A percentile compares a stretch with the other conserved stretches of the same genome.
These are phyloP conservation scores for Cryptomeria japonica DNA, from an alignment of 75 land plant species.

Conservation along the genomic window DNA sequence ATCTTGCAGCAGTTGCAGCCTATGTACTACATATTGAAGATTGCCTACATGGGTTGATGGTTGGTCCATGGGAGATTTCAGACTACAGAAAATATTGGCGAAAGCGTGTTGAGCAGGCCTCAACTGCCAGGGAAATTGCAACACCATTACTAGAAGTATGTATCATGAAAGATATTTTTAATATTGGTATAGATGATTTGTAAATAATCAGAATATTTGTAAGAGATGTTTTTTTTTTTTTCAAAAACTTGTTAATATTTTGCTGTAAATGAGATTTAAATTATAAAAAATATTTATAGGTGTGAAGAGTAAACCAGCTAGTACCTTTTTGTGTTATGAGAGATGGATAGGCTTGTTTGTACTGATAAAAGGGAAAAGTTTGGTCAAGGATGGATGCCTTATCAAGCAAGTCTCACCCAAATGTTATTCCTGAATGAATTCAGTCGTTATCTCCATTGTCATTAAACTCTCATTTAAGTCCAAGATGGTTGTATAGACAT, in stretches of 20 bases:
- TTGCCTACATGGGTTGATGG: constrained; percentile 62
- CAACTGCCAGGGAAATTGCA: constrained; percentile 39
- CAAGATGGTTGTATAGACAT: background rate
- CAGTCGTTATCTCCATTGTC: background rate
- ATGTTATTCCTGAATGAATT: background rate
- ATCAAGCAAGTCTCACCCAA: background rate
- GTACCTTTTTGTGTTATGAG: background rate
- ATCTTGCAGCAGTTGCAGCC: constrained; percentile 58
- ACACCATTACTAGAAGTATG: constrained; percentile 72
- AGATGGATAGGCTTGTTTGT: background rate
- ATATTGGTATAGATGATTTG: background rate
- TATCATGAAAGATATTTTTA: background rate
- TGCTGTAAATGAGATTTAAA: background rate
- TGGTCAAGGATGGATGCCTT: background rate
- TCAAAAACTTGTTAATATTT: background rate
- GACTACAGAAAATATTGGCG: constrained; percentile 67
- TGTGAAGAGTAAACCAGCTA: background rate
- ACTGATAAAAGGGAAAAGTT: background rate
- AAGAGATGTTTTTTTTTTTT: background rate
- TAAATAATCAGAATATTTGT: background rate
- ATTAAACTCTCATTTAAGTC: background rate
- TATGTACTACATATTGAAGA: constrained; percentile 83
- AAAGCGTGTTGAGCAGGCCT: constrained; percentile 49
- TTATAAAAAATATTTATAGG: background rate
- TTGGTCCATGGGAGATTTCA: constrained; percentile 58